Evolutionary conservation across 441 rosid genomes (phyloP), one percentile per base, ranked within the genome.

Genomic region (Isatis lusitanica): DNA sequence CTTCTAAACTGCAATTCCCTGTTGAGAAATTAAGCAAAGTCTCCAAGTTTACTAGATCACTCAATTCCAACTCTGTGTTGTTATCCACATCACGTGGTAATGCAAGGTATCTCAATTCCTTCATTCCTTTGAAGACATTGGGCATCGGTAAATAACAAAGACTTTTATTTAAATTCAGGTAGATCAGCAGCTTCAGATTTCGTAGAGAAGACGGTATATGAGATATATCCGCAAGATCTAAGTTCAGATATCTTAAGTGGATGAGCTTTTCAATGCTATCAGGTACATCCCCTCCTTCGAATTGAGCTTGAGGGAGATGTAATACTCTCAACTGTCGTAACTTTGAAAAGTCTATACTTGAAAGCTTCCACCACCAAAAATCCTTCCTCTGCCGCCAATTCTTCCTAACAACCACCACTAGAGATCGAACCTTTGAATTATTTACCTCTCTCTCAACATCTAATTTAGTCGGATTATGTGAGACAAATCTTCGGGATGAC

Each of bases 61-160:
- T 47, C 36, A 76, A 17, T 76, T 63, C 44, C 51, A 76, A 9
- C 58, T 69, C 56, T 13, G 21, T 62, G 10, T 62, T 21, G 13
- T 5, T 8, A 10, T 21, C 0, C 51, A 24, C 21, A 7, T 0
- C 0, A 0, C 0, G 0, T 7, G 73, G 73, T 16, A 68, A 30
- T 4, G 21, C 21, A 38, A 68, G 51, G 31, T 42, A 62, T 26
- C 63, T 73, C 57, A 73, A 43, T 11, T 63, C 36, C 31, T 4
- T 5, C 76, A 73, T 63, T 56, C 12, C 55, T 31, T n/a, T 39
- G 7, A 73, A 52, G n/a, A 53, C 33, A 47, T 51, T 67, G 71
- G 35, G 39, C 51, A 16, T 0, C 21, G n/a, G n/a, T n/a, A n/a
- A 7, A 0, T 0, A 0, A 48, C 24, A n/a, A n/a, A n/a, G n/a